A percentile compares a stretch with the other conserved stretches of the same genome.
Evolutionary conservation across 495 filamentous ascomycete genomes (phyloP).

Genomic region (Copromyces sp.): DNA sequence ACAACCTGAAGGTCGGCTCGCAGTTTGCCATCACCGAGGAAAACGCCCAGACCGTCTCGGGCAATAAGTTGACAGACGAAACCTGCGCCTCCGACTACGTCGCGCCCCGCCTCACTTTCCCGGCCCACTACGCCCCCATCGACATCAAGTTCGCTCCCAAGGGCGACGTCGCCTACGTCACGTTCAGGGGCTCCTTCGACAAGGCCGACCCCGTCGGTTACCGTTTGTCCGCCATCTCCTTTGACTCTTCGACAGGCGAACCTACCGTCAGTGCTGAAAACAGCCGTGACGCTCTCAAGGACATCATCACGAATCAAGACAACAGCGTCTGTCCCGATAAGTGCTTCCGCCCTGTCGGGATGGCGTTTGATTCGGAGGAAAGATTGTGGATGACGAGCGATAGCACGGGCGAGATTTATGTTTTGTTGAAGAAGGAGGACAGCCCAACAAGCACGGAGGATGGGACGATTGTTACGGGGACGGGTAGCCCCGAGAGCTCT

Average conservation of each 20-base stretch:
- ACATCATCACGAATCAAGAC: conserved; percentile 40
- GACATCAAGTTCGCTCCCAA: conserved; percentile 39
- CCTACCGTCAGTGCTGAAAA: conserved; percentile 23
- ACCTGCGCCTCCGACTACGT: conserved; percentile 29
- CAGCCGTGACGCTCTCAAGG: conserved; percentile 25
- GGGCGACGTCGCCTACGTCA: conserved; percentile 35
- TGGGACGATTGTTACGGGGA: conserved; percentile 13
- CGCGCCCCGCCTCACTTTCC: conserved; percentile 39
- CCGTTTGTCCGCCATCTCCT: conserved; percentile 30
- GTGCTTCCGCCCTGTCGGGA: conserved; percentile 43
- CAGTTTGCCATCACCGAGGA: conserved; percentile 40
- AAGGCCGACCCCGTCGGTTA: conserved; percentile 41
- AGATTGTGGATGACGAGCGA: conserved; percentile 41
- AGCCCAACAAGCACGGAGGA: conserved; percentile 6
- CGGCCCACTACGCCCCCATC: conserved; percentile 45
- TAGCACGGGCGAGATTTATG: conserved; percentile 43
- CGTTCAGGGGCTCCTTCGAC: conserved; percentile 47
- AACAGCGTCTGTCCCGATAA: conserved; percentile 29
- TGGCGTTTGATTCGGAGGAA: conserved; percentile 34
- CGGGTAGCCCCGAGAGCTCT: not conserved
- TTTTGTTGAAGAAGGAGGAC: conserved; percentile 19
- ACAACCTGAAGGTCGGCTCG: conserved; percentile 33
- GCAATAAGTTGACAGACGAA: conserved; percentile 32
- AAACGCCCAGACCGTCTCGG: not conserved
- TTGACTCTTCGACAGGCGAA: conserved; percentile 26